phyloP scores from a whole-genome alignment of 2,329 filamentous ascomycete genomes.

The Calonectria multiphialidica region DNA sequence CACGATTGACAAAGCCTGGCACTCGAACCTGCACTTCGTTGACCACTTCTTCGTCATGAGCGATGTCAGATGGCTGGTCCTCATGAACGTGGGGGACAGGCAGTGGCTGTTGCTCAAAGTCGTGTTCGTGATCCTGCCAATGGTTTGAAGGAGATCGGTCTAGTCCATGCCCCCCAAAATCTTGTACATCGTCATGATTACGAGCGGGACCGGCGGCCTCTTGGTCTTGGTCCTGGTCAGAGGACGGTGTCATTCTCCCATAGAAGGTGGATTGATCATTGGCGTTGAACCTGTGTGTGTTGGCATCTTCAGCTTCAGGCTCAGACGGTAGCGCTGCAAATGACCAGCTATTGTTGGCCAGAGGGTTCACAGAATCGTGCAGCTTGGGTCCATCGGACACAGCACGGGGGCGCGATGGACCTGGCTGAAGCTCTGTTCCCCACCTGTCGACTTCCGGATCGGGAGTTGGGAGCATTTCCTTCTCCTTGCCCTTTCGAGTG shows the following conservation, averaged over 20 bases:
- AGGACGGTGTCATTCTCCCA: neutral
- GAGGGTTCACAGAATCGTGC: slow-evolving; percentile 59
- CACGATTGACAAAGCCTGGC: slow-evolving; percentile 44
- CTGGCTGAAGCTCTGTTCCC: slow-evolving; percentile 27
- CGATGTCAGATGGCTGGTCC: slow-evolving; percentile 22
- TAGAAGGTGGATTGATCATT: neutral
- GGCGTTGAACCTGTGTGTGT: neutral
- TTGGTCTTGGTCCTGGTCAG: neutral
- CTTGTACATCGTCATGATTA: neutral
- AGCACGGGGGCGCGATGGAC: slow-evolving; percentile 60
- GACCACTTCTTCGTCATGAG: slow-evolving; percentile 21
- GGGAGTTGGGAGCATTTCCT: slow-evolving; percentile 21
- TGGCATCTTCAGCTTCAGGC: slow-evolving; percentile 17
- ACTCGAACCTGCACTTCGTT: slow-evolving; percentile 29
- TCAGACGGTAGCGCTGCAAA: slow-evolving; percentile 58
- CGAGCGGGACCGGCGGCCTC: neutral
- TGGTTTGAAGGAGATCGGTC: neutral
- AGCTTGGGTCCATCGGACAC: slow-evolving; percentile 68
- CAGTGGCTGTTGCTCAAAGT: neutral
- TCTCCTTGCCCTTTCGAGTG: slow-evolving; percentile 44
- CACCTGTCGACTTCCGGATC: slow-evolving; percentile 24
- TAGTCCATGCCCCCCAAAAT: slow-evolving; percentile 1
- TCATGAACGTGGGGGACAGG: slow-evolving; percentile 15
- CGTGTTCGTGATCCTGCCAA: neutral
- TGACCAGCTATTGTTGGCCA: slow-evolving; percentile 73